A percentile compares a stretch with the other conserved stretches of the same genome.
Conservation (phyloP, 257 asterid species). For the Rauvolfia tetraphylla region DNA sequence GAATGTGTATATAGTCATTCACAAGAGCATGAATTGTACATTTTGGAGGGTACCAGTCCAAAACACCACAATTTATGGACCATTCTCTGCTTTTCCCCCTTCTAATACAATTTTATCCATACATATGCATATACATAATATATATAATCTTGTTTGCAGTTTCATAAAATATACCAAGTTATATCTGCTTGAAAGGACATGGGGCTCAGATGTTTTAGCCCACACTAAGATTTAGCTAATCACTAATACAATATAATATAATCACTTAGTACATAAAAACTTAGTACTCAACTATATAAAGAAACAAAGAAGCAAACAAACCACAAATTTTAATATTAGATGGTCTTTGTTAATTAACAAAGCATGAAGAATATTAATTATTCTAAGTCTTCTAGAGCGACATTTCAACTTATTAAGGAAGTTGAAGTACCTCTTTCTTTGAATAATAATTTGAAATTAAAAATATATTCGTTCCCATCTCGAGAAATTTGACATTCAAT, state of each 20-base stretch:
- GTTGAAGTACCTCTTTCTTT: neutral
- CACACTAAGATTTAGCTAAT: neutral
- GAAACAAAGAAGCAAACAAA: neutral
- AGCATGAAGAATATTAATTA: neutral
- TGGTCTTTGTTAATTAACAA: neutral
- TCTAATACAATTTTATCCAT: neutral
- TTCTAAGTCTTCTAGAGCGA: too few species aligned
- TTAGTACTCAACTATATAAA: neutral
- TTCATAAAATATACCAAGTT: neutral
- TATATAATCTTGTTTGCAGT: neutral
- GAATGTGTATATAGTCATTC: too few species aligned
- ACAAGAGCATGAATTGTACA: too few species aligned
- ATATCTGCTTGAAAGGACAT: neutral
- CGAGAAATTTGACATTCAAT: neutral
- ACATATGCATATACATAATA: too few species aligned
- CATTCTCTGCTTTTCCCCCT: neutral
- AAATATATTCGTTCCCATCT: too few species aligned
- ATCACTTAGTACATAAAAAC: neutral
- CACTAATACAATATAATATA: neutral
- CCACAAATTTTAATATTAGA: neutral
- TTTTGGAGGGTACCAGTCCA: neutral
- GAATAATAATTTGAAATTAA: too few species aligned
- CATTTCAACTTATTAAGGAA: too few species aligned
- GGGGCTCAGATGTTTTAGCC: neutral
- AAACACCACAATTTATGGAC: neutral